A percentile compares a stretch with the other conserved stretches of the same genome.
phyloP scores from a whole-genome alignment of 345 rosid species.

The Camelina sativa region DNA sequence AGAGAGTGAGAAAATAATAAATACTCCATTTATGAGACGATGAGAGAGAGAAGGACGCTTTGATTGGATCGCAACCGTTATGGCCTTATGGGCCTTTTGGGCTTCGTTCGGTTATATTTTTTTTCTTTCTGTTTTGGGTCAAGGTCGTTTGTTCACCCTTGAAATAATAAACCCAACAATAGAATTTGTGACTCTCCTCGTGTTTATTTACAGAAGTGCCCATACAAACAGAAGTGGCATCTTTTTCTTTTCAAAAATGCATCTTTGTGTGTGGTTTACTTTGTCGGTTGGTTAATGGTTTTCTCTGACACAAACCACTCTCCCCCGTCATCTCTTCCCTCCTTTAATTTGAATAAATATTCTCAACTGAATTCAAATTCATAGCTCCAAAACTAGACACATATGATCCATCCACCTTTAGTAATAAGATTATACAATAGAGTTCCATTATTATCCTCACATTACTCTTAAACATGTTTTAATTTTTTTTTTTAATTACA shows the following conservation, averaged over 20 bases:
- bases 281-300: conserved; percentile 36
- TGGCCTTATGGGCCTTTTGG: conserved; percentile 36
- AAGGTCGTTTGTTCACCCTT: background rate
- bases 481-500: background rate
- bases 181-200: no score
- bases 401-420: background rate
- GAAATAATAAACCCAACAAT: no score
- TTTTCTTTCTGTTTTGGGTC: background rate
- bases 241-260: background rate
- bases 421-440: background rate
- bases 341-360: conserved; percentile 39
- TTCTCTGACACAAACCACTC: conserved; percentile 30
- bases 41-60: background rate
- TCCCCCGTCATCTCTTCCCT: conserved; percentile 10
- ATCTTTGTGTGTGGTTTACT: conserved; percentile 36
- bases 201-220: no score
- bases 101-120: conserved; percentile 11
- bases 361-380: conserved; percentile 11
- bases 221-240: background rate
- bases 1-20: conserved; percentile 13
- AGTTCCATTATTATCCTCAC: background rate
- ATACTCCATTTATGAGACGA: background rate
- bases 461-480: background rate
- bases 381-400: background rate
- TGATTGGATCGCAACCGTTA: background rate